These are phyloP conservation scores for Tylopilus sp. DNA, from an alignment of 1,284 basidiomycete genomes.

Conservation along the genomic window DNA sequence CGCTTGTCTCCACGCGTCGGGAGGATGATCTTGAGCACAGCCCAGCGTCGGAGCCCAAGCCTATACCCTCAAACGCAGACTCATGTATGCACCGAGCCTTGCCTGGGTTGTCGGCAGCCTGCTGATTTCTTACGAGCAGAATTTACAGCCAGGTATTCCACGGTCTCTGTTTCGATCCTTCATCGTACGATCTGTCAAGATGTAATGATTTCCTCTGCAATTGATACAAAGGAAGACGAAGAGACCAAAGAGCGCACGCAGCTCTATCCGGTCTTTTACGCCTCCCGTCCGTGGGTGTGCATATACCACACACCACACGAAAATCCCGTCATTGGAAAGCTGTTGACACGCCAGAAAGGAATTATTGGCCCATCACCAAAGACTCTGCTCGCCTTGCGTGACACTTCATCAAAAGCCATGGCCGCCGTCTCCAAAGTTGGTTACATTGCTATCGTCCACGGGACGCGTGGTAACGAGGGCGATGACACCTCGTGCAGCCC, in stretches of 20 bases:
- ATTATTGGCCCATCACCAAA: neutral
- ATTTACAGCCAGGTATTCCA: slow-evolving; percentile 14
- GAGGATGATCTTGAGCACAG: slow-evolving; percentile 42
- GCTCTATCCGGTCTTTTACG: slow-evolving; percentile 7
- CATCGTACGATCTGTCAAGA: slow-evolving; percentile 14
- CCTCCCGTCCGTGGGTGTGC: slow-evolving; percentile 6
- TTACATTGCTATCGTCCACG: neutral
- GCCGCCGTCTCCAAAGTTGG: slow-evolving; percentile 2
- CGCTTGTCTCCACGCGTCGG: slow-evolving; percentile 54
- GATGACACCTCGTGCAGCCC: neutral
- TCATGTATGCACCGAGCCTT: slow-evolving; percentile 17
- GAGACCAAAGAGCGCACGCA: slow-evolving; percentile 8
- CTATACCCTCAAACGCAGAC: slow-evolving; percentile 14
- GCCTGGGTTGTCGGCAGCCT: neutral
- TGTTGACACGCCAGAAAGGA: neutral
- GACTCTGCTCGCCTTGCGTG: neutral
- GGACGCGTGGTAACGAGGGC: neutral
- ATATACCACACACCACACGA: slow-evolving; percentile 3
- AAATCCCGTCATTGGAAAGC: neutral
- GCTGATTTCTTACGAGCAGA: slow-evolving; percentile 17
- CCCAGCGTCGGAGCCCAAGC: slow-evolving; percentile 6
- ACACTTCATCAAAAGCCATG: neutral
- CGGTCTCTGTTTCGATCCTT: slow-evolving; percentile 1
- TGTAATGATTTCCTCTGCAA: slow-evolving; percentile 16
- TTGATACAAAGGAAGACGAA: slow-evolving; percentile 3